phyloP scores from a whole-genome alignment of 2,329 filamentous ascomycete species.

The Alternaria sp. region DNA sequence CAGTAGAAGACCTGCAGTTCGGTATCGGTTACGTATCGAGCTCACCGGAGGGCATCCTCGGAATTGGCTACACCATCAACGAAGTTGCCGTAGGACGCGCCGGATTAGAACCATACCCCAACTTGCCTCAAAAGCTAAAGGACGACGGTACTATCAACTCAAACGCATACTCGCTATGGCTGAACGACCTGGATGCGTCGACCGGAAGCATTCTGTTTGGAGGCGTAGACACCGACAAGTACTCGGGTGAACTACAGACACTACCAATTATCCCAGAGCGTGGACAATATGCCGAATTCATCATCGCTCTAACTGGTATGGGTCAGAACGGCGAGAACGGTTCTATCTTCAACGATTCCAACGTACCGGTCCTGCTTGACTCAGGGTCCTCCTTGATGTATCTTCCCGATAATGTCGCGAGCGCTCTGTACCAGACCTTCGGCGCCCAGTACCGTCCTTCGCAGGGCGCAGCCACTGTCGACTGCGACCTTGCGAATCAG shows the following conservation, averaged over 20 bases:
- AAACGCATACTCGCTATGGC: constrained; percentile 73
- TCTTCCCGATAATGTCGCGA: constrained; percentile 66
- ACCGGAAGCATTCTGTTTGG: constrained; percentile 79
- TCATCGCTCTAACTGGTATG: constrained; percentile 59
- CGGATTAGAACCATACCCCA: constrained; percentile 58
- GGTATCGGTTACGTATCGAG: constrained; percentile 71
- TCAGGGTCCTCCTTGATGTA: constrained; percentile 77
- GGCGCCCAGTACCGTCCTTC: constrained; percentile 50
- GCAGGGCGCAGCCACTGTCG: constrained; percentile 57
- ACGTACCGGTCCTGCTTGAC: constrained; percentile 69
- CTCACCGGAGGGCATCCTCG: constrained; percentile 74
- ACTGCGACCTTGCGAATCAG: constrained; percentile 59
- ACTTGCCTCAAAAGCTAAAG: constrained; percentile 70
- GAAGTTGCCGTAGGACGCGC: constrained; percentile 73
- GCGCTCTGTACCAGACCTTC: constrained; percentile 49
- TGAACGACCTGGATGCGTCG: constrained; percentile 64
- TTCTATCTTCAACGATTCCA: constrained; percentile 52
- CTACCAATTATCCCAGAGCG: constrained; percentile 63
- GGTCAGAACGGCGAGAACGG: constrained; percentile 51
- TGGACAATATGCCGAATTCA: constrained; percentile 59
- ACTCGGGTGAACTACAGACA: constrained; percentile 65
- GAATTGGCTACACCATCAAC: constrained; percentile 81
- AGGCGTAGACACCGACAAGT: constrained; percentile 80
- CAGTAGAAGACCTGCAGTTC: constrained; percentile 68
- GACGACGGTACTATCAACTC: constrained; percentile 66